Evolutionary conservation across 1,139 yeast genomes (phyloP).

Genomic region (Scheffersomyces cryptocercus): DNA sequence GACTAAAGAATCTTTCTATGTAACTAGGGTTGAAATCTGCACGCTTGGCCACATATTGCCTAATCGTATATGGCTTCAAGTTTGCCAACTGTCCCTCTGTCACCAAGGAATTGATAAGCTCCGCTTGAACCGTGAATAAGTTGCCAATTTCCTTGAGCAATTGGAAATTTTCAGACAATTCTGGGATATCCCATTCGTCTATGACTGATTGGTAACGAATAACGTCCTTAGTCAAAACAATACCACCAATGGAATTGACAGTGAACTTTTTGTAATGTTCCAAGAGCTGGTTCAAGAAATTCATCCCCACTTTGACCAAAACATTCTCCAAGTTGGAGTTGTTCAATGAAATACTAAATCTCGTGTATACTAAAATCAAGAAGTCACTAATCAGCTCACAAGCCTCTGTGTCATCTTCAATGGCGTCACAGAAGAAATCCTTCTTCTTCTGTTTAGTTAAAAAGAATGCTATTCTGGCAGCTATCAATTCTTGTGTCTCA

Average conservation of each 20-base stretch:
- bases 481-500: slow-evolving; percentile 54
- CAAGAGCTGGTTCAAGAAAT: slow-evolving; percentile 59
- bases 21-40: slow-evolving; percentile 65
- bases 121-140: slow-evolving; percentile 73
- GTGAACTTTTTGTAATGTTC: slow-evolving; percentile 76
- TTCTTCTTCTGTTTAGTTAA: slow-evolving; percentile 64
- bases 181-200: slow-evolving; percentile 68
- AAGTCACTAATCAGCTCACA: slow-evolving; percentile 65
- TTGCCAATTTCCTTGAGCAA: slow-evolving; percentile 82
- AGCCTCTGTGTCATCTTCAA: slow-evolving; percentile 67
- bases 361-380: slow-evolving; percentile 45
- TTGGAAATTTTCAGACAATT: slow-evolving; percentile 67
- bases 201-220: slow-evolving; percentile 74
- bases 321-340: slow-evolving; percentile 56
- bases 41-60: slow-evolving; percentile 71
- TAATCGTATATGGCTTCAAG: slow-evolving; percentile 64
- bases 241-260: slow-evolving; percentile 82
- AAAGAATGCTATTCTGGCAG: slow-evolving; percentile 48
- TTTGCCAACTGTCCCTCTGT: slow-evolving; percentile 78
- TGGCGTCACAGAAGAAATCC: slow-evolving; percentile 54
- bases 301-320: slow-evolving; percentile 60
- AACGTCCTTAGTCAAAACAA: slow-evolving; percentile 80
- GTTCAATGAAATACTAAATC: slow-evolving; percentile 38
- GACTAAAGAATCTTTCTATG: slow-evolving; percentile 49
- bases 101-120: slow-evolving; percentile 71